These are phyloP conservation scores for Chlamydomonas reinhardtii DNA, from an alignment of 163 green algal species.

Conservation along the genomic window DNA sequence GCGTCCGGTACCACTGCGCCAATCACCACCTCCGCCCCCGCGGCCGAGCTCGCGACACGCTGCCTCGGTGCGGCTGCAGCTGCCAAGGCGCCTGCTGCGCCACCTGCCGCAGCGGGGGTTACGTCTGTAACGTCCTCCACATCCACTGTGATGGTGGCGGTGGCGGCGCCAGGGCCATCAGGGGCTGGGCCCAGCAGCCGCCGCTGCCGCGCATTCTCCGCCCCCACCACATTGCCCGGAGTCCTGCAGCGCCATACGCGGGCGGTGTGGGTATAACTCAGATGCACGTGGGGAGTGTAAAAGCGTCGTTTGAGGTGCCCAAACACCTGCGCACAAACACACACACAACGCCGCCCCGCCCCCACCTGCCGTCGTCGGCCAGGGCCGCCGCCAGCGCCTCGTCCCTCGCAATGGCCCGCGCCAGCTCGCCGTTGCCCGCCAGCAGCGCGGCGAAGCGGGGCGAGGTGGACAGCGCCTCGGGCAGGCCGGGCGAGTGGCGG, in stretches of 20 bases:
- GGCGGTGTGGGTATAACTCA: too few relatives aligned
- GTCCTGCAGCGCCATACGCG: background rate
- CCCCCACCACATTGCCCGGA: background rate
- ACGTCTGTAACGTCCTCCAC: too few relatives aligned
- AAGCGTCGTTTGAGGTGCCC: too few relatives aligned
- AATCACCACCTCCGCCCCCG: background rate
- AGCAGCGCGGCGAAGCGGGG: conserved; percentile 6
- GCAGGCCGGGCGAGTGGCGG: conserved; percentile 10
- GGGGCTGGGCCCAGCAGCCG: too few relatives aligned
- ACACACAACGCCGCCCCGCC: background rate
- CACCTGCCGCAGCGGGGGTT: too few relatives aligned
- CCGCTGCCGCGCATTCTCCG: too few relatives aligned
- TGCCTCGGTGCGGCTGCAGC: too few relatives aligned
- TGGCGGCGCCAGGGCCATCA: too few relatives aligned
- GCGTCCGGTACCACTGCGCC: background rate
- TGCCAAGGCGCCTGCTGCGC: too few relatives aligned
- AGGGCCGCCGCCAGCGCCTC: conserved; percentile 5
- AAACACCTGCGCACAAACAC: background rate
- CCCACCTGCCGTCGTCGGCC: conserved; percentile 11
- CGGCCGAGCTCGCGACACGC: background rate
- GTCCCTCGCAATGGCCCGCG: background rate
- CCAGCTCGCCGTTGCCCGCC: conserved; percentile 3
- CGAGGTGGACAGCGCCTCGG: background rate
- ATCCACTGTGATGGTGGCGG: background rate
- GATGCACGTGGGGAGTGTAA: background rate